Evolutionary conservation across 2,329 filamentous ascomycete genomes (phyloP), one percentile per base, ranked within the genome.

Genomic region (Neophaeococcomyces mojaviensis): DNA sequence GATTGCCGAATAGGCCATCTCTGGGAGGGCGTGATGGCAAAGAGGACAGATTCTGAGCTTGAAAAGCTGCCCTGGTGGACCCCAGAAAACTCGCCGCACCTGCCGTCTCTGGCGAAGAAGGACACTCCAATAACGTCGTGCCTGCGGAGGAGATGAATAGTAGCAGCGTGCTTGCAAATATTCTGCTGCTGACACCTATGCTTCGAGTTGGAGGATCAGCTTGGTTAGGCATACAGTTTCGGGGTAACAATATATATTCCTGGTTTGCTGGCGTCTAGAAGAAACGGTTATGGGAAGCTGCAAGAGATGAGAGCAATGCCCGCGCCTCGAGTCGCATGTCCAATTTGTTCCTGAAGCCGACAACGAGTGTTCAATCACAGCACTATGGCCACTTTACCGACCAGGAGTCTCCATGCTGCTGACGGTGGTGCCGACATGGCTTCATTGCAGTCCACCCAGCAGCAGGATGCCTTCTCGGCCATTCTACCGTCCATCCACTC

Each of bases 31-130:
- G n/a, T n/a, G n/a, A n/a, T n/a, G n/a, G n/a, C n/a, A n/a, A n/a
- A n/a, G n/a, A n/a, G n/a, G n/a, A n/a, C n/a, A n/a, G n/a, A n/a
- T n/a, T n/a, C n/a, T n/a, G n/a, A n/a, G n/a, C n/a, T n/a, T n/a
- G n/a, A n/a, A n/a, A n/a, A n/a, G n/a, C n/a, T n/a, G n/a, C n/a
- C n/a, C n/a, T n/a, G n/a, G n/a, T n/a, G n/a, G n/a, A n/a, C n/a
- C n/a, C n/a, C n/a, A n/a, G n/a, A 28, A 10, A 28, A 28, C 10
- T 43, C 39, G 39, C 39, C 30, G 16, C 22, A 43, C 39, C 39
- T 43, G 33, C 39, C 31, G 2, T 20, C 3, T 43, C 30, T 31
- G 32, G 32, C n/a, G n/a, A 43, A 2, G 13, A 15, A 19, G 19
- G 18, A n/a, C 6, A 15, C 4, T 12, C 7, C 28, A 28, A n/a